Base-by-base conservation (phyloP, 495 filamentous ascomycete genomes). In the Lophium mytilinum region DNA sequence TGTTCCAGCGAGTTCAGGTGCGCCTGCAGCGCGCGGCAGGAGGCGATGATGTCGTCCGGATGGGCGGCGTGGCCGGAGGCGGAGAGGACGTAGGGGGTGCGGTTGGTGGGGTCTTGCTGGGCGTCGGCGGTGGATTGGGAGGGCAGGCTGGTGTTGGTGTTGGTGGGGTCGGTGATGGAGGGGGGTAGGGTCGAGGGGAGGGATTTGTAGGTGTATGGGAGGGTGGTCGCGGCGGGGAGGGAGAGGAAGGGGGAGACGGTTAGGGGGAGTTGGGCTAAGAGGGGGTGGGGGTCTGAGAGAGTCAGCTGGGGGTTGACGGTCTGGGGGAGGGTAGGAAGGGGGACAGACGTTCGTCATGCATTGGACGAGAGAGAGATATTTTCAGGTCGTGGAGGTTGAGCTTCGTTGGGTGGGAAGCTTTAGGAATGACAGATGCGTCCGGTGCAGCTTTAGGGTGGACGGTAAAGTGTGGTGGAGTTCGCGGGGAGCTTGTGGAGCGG, bases 181-280 rank as follows among this genome's bases (percentile, higher is more conserved):
- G 86, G 85, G 0, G 93, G 93, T 0, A 98, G 79, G 1, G 88
- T 85, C 6, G 87, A 89, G 0, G 93, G 84, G 59, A 98, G 84
- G 4, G 83, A 77, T 67, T 89, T 90, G 80, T 96, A 98, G 43
- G 87, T 95, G 75, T 96, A 97, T 35, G 93, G 93, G 1, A 98
- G 82, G 2, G 93, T 96, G 46, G 90, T 85, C 24, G 93, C 84
- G 9, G 87, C 83, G 33, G 94, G 93, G 39, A 97, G 88, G 57
- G 83, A 86, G 71, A 96, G 83, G 77, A 95, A 96, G 21, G 93
- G 93, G 34, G 91, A 96, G 53, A 96, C 90, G 57, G 89, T 92
- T 50, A 97, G 79, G 51, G 91, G 88, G 51, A 96, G 81, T 72
- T 98, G 93, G 58, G 88, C 87, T 45, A 97, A 87, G 58, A 95